Base-by-base conservation (phyloP, 225 moss, liverwort and hornwort species). In the Ulota crispa region DNA sequence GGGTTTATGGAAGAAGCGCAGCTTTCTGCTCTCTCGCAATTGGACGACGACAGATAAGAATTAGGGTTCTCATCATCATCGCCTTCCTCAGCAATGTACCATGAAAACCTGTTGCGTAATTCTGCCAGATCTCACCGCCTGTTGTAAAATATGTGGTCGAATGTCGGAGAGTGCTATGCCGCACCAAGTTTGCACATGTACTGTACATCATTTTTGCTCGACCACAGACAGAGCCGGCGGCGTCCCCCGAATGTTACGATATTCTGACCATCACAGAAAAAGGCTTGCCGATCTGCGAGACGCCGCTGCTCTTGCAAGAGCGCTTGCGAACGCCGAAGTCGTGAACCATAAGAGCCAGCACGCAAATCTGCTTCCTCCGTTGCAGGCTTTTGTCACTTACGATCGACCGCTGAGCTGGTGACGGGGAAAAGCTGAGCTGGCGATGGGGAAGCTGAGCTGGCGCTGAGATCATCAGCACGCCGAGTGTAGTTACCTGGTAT, bases 1-100 rank as follows among this genome's bases (percentile, higher is more conserved):
- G 78, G 75, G 3, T 87, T 80, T 31, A 83, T 83, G 87, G 87
- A 87, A 42, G 83, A 71, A 10, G 27, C 67, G 3, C 78, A 78
- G 5, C 53, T 74, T 6, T 50, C 50, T 50, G 50, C 50, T 18
- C 50, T 50, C 55, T 24, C 81, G 6, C 61, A 59, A 8, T 77
- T 76, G 15, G 70, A 39, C 19, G 76, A 72, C 47, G 68, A 65
- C 12, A 82, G 79, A 50, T 79, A 60, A 65, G 50, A 8, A 5
- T 18, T 21, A 8, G 16, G 19, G 50, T 24, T 42, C 0, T 24
- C 62, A 11, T n/a, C n/a, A n/a, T n/a, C n/a, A n/a, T n/a, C n/a
- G n/a, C n/a, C n/a, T n/a, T n/a, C n/a, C n/a, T n/a, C 54, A 66
- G 28, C 65, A 30, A 28, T 59, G 59, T 43, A 21, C 63, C 36